Conservation (phyloP, 192 early-diverging fungal species). For the Geosiphon pyriformis region DNA sequence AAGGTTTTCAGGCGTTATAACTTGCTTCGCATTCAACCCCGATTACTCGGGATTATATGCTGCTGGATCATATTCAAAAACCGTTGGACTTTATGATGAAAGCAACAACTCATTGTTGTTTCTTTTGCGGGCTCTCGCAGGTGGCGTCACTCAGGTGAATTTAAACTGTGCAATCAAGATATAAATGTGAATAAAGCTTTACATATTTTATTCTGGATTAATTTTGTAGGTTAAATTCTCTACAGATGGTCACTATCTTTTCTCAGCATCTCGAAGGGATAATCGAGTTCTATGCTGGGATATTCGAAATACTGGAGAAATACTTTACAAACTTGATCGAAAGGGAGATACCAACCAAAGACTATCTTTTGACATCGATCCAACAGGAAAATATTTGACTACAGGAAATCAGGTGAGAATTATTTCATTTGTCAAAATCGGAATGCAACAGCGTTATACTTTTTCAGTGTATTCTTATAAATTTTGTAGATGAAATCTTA, state of each 20-base stretch:
- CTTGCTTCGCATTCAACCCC: conserved; percentile 65
- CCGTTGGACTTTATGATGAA: conserved; percentile 63
- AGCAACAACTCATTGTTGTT: conserved; percentile 47
- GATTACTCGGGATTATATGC: conserved; percentile 61
- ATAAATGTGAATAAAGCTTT: no score
- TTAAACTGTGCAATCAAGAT: background rate
- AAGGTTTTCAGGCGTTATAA: conserved; percentile 62
- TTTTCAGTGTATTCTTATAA: no score
- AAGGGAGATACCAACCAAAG: conserved; percentile 65
- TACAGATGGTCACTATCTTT: conserved; percentile 56
- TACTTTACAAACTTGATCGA: conserved; percentile 46
- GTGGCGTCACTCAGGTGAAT: conserved; percentile 46
- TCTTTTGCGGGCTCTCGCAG: conserved; percentile 41
- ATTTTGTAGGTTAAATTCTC: conserved; percentile 58
- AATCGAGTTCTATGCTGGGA: conserved; percentile 71
- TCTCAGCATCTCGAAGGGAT: conserved; percentile 58
- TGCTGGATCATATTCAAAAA: conserved; percentile 64
- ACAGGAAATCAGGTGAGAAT: conserved; percentile 55
- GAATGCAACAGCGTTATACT: no score
- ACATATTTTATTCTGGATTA: background rate
- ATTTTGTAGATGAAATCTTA: no score
- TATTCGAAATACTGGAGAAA: conserved; percentile 64
- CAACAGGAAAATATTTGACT: conserved; percentile 48
- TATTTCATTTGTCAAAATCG: no score
- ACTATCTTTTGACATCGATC: conserved; percentile 64